Conservation (phyloP, 179 eudicot genomes). For the Spinacia oleracea region DNA sequence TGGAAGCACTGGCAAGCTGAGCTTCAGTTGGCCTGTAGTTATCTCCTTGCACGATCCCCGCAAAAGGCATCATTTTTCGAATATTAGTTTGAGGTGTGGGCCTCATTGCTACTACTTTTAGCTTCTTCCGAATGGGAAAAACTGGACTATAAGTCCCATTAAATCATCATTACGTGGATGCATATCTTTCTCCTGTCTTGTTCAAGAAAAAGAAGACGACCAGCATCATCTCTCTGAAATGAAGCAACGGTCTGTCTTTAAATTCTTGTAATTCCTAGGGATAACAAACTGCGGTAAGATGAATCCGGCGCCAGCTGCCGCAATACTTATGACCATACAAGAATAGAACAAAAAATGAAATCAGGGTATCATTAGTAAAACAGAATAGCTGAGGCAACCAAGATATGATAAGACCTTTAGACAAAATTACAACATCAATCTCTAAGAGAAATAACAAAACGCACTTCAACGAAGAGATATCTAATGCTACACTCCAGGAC, state of each 20-base stretch:
- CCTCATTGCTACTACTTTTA: constrained; percentile 75
- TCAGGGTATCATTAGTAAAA: neutral
- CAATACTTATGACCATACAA: constrained; percentile 54
- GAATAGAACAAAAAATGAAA: neutral
- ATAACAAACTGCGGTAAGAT: constrained; percentile 79
- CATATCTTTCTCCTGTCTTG: constrained; percentile 36
- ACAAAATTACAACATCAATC: neutral
- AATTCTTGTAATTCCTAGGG: constrained; percentile 84
- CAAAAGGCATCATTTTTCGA: constrained; percentile 70
- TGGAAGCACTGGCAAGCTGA: constrained; percentile 48
- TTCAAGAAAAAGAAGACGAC: constrained; percentile 74
- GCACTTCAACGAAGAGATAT: neutral
- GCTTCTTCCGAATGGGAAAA: constrained; percentile 45
- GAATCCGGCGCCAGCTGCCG: constrained; percentile 94
- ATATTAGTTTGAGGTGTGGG: constrained; percentile 78
- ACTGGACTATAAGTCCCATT: constrained; percentile 44
- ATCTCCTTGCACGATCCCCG: constrained; percentile 53
- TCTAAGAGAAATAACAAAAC: neutral
- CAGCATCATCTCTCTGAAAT: constrained; percentile 81
- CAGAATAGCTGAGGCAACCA: neutral
- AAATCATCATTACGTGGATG: constrained; percentile 26
- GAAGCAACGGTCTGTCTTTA: constrained; percentile 92
- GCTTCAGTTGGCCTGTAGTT: constrained; percentile 55
- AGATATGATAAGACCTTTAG: neutral
- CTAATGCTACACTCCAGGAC: neutral